Evolutionary conservation across 1,139 yeast species (phyloP), one percentile per base, ranked within the genome.

Genomic region (Suhomyces maxii): DNA sequence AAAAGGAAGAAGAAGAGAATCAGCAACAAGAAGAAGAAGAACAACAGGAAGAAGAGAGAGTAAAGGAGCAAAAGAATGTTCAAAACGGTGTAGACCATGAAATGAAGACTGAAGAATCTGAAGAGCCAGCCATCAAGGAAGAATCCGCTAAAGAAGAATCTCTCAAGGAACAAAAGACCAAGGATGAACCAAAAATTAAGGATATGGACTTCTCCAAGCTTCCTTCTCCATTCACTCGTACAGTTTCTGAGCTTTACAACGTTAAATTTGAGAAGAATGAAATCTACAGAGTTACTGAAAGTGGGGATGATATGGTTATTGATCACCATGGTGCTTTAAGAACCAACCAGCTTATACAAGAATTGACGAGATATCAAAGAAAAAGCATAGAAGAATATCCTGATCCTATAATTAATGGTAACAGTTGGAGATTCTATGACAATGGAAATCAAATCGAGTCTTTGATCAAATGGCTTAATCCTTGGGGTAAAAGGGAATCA

Each of bases 401-500:
- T 1, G 78, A 71, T 47, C 78, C 82, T 10, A 61, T 86, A 33
- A 55, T 80, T 23, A 67, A 76, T 26, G 77, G 82, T 6, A 56
- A 67, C 8, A 76, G 78, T 39, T 89, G 97, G 93, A 82, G 89
- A 55, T 84, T 64, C 58, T 88, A 78, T 56, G 96, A 90, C 50
- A 68, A 65, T 1, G 76, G 79, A 1, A 80, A 77, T 9, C 86
- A 87, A 45, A 64, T 91, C 33, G 79, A 77, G 2, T 62, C 61
- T n/a, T 64, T 93, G 30, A 53, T 84, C 7, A 60, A 67, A 10
- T 87, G 95, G 89, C 72, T 91, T 45, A 83, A 86, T 57, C 84
- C 82, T 7, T 80, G 84, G 76, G 98, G 98, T 3, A 71, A 70
- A 44, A 73, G 97, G 39, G 99, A 93, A 60, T 74, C 83, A 8